phyloP scores from a whole-genome alignment of 2,329 filamentous ascomycete species.

The Curvularia eragrostidis region DNA sequence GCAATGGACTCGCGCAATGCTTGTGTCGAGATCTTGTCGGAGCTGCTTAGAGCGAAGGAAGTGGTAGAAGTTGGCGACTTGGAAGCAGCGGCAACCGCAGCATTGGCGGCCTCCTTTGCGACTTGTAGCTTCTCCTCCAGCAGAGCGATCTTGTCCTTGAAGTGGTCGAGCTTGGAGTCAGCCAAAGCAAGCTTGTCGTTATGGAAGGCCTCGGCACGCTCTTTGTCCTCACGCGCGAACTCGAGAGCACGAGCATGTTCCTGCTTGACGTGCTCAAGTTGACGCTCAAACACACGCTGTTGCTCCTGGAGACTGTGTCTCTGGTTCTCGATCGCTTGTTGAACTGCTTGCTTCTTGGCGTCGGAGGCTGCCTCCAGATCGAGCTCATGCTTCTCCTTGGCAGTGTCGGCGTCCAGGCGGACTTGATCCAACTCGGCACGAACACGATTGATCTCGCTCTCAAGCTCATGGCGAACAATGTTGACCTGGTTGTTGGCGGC shows the following conservation, averaged over 20 bases:
- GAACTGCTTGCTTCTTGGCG: constrained; percentile 67
- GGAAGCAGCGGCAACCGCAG: constrained; percentile 74
- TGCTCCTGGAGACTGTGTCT: constrained; percentile 64
- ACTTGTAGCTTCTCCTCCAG: constrained; percentile 92
- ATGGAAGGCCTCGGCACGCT: constrained; percentile 79
- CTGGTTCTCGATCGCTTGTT: constrained; percentile 60
- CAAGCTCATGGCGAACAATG: constrained; percentile 78
- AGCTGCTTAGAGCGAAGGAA: constrained; percentile 52
- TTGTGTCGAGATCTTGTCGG: constrained; percentile 91
- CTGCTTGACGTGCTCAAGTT: constrained; percentile 53
- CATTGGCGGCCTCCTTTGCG: constrained; percentile 83
- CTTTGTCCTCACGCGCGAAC: constrained; percentile 79
- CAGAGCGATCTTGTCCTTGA: constrained; percentile 83
- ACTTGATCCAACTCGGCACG: constrained; percentile 78
- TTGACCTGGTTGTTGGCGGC: constrained; percentile 86
- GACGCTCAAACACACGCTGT: constrained; percentile 47
- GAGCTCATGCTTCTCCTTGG: constrained; percentile 81
- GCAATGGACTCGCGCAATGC: constrained; percentile 95
- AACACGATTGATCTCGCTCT: constrained; percentile 76
- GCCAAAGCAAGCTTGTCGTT: constrained; percentile 82
- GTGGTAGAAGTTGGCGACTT: constrained; percentile 56
- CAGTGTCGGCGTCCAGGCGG: constrained; percentile 79
- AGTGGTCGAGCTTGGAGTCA: constrained; percentile 81
- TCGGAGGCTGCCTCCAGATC: constrained; percentile 81
- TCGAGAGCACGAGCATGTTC: constrained; percentile 70